Percentiles rank a stretch among this genome's conserved stretches.
phyloP scores from a whole-genome alignment of 345 rosid species.

The Conringia planisiliqua region DNA sequence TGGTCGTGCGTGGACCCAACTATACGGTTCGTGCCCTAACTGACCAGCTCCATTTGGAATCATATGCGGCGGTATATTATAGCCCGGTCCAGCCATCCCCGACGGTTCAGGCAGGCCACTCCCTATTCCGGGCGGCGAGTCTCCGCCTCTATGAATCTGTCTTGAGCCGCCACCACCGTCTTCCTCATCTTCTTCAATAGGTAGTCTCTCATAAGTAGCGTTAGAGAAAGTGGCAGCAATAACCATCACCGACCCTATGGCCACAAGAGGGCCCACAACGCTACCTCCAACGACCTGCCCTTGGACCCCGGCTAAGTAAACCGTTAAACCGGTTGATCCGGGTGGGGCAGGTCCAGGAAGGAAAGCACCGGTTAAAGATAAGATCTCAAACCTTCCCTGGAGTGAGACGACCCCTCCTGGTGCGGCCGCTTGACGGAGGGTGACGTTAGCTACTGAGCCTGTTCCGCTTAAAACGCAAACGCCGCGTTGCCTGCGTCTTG shows the following conservation, averaged over 20 bases:
- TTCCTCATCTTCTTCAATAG: slow-evolving; percentile 73
- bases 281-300: slow-evolving; percentile 85
- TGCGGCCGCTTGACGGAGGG: slow-evolving; percentile 74
- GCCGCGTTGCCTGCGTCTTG: slow-evolving; percentile 70
- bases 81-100: slow-evolving; percentile 36
- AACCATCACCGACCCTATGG: slow-evolving; percentile 80
- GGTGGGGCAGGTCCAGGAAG: slow-evolving; percentile 91
- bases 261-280: slow-evolving; percentile 64
- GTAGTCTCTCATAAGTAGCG: slow-evolving; percentile 79
- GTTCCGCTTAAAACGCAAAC: slow-evolving; percentile 81
- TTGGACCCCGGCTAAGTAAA: slow-evolving; percentile 70
- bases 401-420: slow-evolving; percentile 70
- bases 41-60: slow-evolving; percentile 44
- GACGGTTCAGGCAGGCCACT: slow-evolving; percentile 54
- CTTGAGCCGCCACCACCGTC: slow-evolving; percentile 38
- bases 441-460: slow-evolving; percentile 78
- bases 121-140: slow-evolving; percentile 52
- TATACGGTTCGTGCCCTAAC: slow-evolving; percentile 69
- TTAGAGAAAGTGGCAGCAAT: slow-evolving; percentile 83
- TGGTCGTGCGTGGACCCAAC: slow-evolving; percentile 55
- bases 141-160: slow-evolving; percentile 44
- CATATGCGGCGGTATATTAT: slow-evolving; percentile 48
- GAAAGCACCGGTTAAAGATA: slow-evolving; percentile 75
- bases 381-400: slow-evolving; percentile 74
- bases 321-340: slow-evolving; percentile 75